Evolutionary conservation across 768 basidiomycete species (phyloP).

Genomic region (Pulveroboletus ravenelii): DNA sequence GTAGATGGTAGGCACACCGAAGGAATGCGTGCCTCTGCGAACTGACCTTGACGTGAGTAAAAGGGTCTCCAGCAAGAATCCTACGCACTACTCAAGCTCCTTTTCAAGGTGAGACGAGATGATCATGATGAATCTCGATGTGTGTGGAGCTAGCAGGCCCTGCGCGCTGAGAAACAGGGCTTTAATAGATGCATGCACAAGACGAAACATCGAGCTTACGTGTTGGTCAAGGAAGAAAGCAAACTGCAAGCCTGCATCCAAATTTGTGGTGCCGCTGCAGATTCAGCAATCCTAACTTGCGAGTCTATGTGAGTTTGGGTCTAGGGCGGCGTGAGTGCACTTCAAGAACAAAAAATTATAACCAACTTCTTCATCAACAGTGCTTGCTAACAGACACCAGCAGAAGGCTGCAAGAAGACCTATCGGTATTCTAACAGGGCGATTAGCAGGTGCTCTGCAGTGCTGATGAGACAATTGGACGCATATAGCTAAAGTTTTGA

Average conservation of each 20-base stretch:
- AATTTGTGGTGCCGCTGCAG: slow-evolving; percentile 39
- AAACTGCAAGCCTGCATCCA: slow-evolving; percentile 52
- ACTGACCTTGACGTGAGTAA: slow-evolving; percentile 16
- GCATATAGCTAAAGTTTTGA: not conserved
- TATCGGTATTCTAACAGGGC: slow-evolving; percentile 68
- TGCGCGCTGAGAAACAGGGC: slow-evolving; percentile 38
- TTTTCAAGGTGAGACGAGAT: slow-evolving; percentile 63
- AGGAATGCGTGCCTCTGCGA: slow-evolving; percentile 43
- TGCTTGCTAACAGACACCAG: slow-evolving; percentile 45
- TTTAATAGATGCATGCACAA: not conserved
- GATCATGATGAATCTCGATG: slow-evolving; percentile 46
- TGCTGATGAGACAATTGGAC: not conserved
- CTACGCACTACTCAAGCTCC: slow-evolving; percentile 42
- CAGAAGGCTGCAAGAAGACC: slow-evolving; percentile 55
- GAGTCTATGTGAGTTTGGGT: slow-evolving; percentile 47
- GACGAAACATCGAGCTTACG: slow-evolving; percentile 34
- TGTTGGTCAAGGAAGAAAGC: slow-evolving; percentile 42
- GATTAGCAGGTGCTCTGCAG: slow-evolving; percentile 46
- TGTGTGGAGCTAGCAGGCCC: slow-evolving; percentile 52
- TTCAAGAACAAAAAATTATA: slow-evolving; percentile 2
- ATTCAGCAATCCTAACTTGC: slow-evolving; percentile 50
- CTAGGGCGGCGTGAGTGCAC: slow-evolving; percentile 32
- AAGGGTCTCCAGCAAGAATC: not conserved
- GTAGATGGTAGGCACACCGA: slow-evolving; percentile 38
- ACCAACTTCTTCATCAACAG: slow-evolving; percentile 42